These are phyloP conservation scores for Vararia minispora DNA, from an alignment of 768 basidiomycete genomes.

Conservation along the genomic window DNA sequence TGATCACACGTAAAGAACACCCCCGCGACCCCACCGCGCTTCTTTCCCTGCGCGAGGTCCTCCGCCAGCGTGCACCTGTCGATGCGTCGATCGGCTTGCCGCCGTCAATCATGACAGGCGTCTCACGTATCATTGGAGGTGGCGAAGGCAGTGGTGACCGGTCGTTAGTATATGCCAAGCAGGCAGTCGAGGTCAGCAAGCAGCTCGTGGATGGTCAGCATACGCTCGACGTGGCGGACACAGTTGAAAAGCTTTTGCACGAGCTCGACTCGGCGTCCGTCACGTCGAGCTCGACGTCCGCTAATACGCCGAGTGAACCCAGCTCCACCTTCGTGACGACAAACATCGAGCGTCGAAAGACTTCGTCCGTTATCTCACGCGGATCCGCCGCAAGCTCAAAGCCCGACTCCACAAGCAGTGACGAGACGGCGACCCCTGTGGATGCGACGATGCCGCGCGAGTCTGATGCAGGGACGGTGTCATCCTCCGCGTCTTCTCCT, in stretches of 20 bases:
- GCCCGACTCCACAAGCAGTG: conserved; percentile 10
- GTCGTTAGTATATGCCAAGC: conserved; percentile 41
- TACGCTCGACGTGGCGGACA: conserved; percentile 24
- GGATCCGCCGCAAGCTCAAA: conserved; percentile 27
- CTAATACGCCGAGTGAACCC: conserved; percentile 8
- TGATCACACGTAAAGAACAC: conserved; percentile 53
- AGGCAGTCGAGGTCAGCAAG: conserved; percentile 43
- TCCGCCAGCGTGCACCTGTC: conserved; percentile 39
- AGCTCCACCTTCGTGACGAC: conserved; percentile 24
- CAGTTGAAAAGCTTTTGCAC: conserved; percentile 35
- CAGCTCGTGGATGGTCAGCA: conserved; percentile 42
- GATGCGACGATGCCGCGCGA: neutral
- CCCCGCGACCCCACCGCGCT: conserved; percentile 48
- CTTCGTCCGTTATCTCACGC: conserved; percentile 28
- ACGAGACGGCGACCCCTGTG: neutral
- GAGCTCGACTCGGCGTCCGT: conserved; percentile 26
- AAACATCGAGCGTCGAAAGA: conserved; percentile 26
- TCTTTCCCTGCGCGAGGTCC: conserved; percentile 48
- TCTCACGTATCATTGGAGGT: conserved; percentile 13
- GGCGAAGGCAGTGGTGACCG: conserved; percentile 17
- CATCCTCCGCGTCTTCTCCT: too few relatives aligned
- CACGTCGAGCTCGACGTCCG: conserved; percentile 16
- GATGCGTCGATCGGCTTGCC: conserved; percentile 19
- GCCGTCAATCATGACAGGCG: conserved; percentile 14
- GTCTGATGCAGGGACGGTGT: too few relatives aligned